Evolutionary conservation across 257 asterid species (phyloP).

Genomic region (Capsicum baccatum): DNA sequence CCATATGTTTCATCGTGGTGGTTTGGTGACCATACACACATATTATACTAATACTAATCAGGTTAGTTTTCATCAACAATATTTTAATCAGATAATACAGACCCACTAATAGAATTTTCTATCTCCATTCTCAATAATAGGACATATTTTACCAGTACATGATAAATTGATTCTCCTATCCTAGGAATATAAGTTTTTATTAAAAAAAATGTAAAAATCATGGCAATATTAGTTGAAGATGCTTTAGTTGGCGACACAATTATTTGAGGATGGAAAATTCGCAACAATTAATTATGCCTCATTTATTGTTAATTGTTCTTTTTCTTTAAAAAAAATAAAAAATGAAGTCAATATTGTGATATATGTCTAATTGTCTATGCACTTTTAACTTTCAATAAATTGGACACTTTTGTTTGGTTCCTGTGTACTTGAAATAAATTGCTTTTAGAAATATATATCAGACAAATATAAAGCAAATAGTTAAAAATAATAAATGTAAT

Average conservation of each 20-base stretch:
- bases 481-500: no score
- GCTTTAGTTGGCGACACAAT: constrained; percentile 8
- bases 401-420: background rate
- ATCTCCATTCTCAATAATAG: background rate
- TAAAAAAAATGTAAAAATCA: no score
- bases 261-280: background rate
- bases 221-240: background rate
- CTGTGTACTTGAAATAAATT: background rate
- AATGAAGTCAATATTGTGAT: no score
- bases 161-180: constrained; percentile 1
- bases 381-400: background rate
- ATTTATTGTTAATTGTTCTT: no score
- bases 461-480: no score
- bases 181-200: background rate
- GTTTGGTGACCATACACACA: background rate
- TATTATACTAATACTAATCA: background rate
- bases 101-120: background rate
- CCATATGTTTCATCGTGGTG: background rate
- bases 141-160: background rate
- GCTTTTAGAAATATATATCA: no score
- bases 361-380: background rate
- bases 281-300: background rate
- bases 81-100: background rate
- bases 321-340: no score
- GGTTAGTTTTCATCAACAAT: background rate